Evolutionary conservation across 139 green algal species (phyloP), one percentile per base, ranked within the genome.

Genomic region (Chlamydomonas sphaeroides): DNA sequence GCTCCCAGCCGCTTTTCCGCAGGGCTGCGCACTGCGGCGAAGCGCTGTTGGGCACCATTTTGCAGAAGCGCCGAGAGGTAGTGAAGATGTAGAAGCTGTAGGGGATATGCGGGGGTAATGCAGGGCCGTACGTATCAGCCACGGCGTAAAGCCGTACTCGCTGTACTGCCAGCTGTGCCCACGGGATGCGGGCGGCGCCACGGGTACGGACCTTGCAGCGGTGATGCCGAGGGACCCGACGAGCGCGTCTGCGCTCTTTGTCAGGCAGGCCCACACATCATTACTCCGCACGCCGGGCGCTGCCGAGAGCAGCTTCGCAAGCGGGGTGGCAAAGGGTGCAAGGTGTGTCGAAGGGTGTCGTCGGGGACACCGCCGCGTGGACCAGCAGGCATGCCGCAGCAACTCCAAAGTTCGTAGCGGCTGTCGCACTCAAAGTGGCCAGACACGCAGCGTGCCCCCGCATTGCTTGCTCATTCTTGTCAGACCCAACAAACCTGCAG

Each of bases 51-150:
- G 63, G 68, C 6, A 85, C 53, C 4, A 85, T n/a, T 68, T 85
- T 85, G 39, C 66, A 77, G 53, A 78, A 85, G 4, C 68, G 68
- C 30, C 67, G 56, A 0, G 66, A 78, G 2, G 79, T 72, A 2
- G 79, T 78, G 39, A 85, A 85, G 18, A 85, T 68, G 35, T 74
- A 77, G 36, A 84, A 77, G 59, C 78, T 84, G 78, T 38, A 30
- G 33, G 6, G 28, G 49, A 15, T 41, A n/a, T 26, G 32, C 28
- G 39, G 18, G 17, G 35, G 21, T 45, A 15, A 4, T 33, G 33
- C 4, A 10, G 57, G 26, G 57, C 28, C 26, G 26, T 26, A 26
- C 53, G 6, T 14, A 18, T 30, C 4, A 4, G 4, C 53, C 28
- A 18, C 4, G 21, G 20, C 20, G 21, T 26, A 18, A 4, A 4